Conservation (phyloP, 2,329 filamentous ascomycete species). For the Sordariomycetes sp. region DNA sequence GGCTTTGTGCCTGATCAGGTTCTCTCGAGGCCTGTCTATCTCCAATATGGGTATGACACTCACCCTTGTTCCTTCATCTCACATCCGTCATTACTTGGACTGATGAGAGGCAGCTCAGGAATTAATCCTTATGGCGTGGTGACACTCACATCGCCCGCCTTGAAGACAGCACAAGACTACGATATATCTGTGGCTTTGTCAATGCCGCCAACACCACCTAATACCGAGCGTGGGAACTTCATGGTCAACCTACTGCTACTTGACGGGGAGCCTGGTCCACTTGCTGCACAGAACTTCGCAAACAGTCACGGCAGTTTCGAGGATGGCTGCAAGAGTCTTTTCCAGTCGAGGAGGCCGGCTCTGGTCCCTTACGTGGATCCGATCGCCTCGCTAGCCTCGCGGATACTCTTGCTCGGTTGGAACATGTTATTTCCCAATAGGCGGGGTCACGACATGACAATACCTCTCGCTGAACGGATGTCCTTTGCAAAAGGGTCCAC, state of each 20-base stretch:
- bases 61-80: too few relatives aligned
- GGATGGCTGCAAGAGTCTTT: constrained; percentile 34
- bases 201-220: constrained; percentile 69
- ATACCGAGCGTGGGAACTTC: constrained; percentile 78
- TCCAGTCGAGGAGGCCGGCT: constrained; percentile 62
- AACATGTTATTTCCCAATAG: constrained; percentile 57
- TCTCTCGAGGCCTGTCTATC: constrained; percentile 39
- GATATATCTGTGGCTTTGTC: constrained; percentile 69
- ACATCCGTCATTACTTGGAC: constrained; percentile 1
- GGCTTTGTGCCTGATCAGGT: constrained; percentile 47
- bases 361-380: constrained; percentile 73
- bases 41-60: constrained; percentile 50
- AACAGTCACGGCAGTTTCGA: constrained; percentile 24
- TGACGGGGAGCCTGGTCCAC: constrained; percentile 23
- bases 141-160: constrained; percentile 33
- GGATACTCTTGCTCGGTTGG: constrained; percentile 55
- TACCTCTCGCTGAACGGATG: constrained; percentile 67
- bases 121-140: constrained; percentile 44
- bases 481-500: constrained; percentile 42
- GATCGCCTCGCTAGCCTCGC: constrained; percentile 52
- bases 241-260: constrained; percentile 79
- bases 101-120: constrained; percentile 27
- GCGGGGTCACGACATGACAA: constrained; percentile 53
- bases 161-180: constrained; percentile 71
- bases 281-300: constrained; percentile 18